Base-by-base conservation (phyloP, 345 rosid species). In the Linum lewisii region DNA sequence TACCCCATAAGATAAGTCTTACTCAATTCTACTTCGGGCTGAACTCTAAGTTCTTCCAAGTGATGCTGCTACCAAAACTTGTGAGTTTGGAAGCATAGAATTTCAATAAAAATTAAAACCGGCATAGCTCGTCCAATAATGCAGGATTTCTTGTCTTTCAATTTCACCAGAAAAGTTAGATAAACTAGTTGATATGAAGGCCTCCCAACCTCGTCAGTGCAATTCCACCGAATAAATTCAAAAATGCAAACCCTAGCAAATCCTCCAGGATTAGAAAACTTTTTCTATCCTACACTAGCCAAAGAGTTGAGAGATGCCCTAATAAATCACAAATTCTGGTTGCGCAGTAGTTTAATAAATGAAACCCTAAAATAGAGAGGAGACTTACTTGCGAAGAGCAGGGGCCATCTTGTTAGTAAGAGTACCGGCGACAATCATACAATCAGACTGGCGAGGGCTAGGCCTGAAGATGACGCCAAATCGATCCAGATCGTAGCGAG, bases 401-500 rank as follows among this genome's bases (percentile, higher is more conserved):
- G 99, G 99, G 58, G 97, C 99, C 99, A 93, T 93, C 83, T 93
- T 93, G 59, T 93, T 93, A 68, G 99, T 93, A 61, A 93, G 97
- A 7, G 99, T 93, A 8, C 99, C 99, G 9, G 99, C 99, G 26
- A 93, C 99, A 67, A 93, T 82, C 99, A 93, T 93, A 68, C 94
- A 82, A 76, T 93, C 99, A 18, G 99, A 93, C 66, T 93, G 99
- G 1, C 99, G 86, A 49, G 99, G 99, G 71, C 97, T 93, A 10
- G 99, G 99, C 68, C 99, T 76, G 67, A 93, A 93, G 57, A 93
- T 93, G 63, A 93, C 64, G 32, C 99, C 99, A 57, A 93, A 93
- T 15, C 99, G 84, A 34, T 93, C 99, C 66, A 93, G 83, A 84
- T 93, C 99, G 69, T 89, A 93, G 2, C 99, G 87, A 68, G 99